Percentiles rank a stretch among this genome's conserved stretches.
Evolutionary conservation across 352 stramenopile genomes (phyloP).

Genomic region (Saprolegnia parasitica): DNA sequence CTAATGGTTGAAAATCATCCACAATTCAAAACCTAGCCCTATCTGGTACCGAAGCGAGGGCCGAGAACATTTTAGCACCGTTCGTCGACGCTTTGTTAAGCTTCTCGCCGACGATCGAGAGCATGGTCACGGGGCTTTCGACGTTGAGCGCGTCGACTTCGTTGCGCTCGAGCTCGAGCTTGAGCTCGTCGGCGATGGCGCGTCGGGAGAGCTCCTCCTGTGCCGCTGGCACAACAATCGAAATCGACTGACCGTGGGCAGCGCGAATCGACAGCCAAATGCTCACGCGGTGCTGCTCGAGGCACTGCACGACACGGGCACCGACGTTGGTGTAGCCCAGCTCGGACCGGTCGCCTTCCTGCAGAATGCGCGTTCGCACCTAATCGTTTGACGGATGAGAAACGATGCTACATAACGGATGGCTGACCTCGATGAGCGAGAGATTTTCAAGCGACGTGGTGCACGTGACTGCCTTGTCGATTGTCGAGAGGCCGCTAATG

Average conservation of each 20-base stretch:
- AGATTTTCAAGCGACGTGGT: slow-evolving; percentile 80
- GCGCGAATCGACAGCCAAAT: slow-evolving; percentile 79
- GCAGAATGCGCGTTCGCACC: slow-evolving; percentile 68
- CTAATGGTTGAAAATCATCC: not conserved
- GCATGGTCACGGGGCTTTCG: slow-evolving; percentile 71
- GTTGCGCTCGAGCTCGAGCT: slow-evolving; percentile 52
- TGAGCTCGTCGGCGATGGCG: slow-evolving; percentile 55
- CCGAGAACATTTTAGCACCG: slow-evolving; percentile 74
- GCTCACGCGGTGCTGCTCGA: slow-evolving; percentile 56
- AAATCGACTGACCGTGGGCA: slow-evolving; percentile 75
- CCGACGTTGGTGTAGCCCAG: slow-evolving; percentile 64
- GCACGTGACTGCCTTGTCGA: slow-evolving; percentile 61
- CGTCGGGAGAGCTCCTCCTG: slow-evolving; percentile 35
- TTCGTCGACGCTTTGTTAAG: slow-evolving; percentile 66
- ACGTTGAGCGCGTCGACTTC: slow-evolving; percentile 69
- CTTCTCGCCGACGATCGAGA: slow-evolving; percentile 77
- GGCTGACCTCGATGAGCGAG: slow-evolving; percentile 55
- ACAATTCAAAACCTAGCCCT: not conserved
- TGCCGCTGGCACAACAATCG: slow-evolving; percentile 55
- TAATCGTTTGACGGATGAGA: not conserved
- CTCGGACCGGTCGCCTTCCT: slow-evolving; percentile 45
- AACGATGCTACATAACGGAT: not conserved
- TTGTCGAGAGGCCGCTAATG: slow-evolving; percentile 59
- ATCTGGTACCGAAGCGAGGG: slow-evolving; percentile 40
- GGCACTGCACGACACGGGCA: slow-evolving; percentile 62